A percentile compares a stretch with the other conserved stretches of the same genome.
Evolutionary conservation across 805 yeast genomes (phyloP).

Genomic region (Metschnikowia dekortorum): DNA sequence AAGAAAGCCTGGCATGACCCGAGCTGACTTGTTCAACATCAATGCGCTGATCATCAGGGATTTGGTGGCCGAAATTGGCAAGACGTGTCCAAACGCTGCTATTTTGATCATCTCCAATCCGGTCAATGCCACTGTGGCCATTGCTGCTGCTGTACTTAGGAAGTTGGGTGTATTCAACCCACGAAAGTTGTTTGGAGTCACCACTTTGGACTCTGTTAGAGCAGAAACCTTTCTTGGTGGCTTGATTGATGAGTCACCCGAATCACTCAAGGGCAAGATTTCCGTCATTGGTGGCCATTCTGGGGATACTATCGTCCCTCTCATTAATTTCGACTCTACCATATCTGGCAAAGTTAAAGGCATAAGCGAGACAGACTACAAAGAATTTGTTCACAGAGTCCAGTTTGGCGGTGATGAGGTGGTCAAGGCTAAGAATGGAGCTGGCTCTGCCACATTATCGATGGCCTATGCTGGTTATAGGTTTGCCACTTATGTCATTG

Average conservation of each 20-base stretch:
- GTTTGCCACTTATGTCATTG: slow-evolving; percentile 15
- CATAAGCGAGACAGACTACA: slow-evolving; percentile 16
- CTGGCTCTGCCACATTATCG: slow-evolving; percentile 19
- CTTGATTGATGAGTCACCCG: slow-evolving; percentile 29
- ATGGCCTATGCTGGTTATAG: slow-evolving; percentile 23
- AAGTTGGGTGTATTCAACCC: slow-evolving; percentile 45
- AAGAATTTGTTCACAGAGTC: slow-evolving; percentile 16
- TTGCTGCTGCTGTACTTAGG: slow-evolving; percentile 47
- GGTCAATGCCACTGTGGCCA: slow-evolving; percentile 44
- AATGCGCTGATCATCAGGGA: slow-evolving; percentile 43
- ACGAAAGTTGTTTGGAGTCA: slow-evolving; percentile 42
- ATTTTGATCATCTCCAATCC: slow-evolving; percentile 44
- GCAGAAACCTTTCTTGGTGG: slow-evolving; percentile 44
- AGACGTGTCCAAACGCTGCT: slow-evolving; percentile 39
- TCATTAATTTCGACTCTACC: slow-evolving; percentile 19
- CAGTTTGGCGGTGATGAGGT: slow-evolving; percentile 22
- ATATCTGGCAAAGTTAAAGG: slow-evolving; percentile 17
- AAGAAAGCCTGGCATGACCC: slow-evolving; percentile 46
- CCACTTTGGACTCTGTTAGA: slow-evolving; percentile 43
- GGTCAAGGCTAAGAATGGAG: slow-evolving; percentile 20
- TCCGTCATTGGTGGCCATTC: slow-evolving; percentile 46
- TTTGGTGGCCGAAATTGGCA: slow-evolving; percentile 37
- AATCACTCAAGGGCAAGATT: slow-evolving; percentile 33
- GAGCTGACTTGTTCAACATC: slow-evolving; percentile 45
- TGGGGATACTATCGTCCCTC: slow-evolving; percentile 45